Conservation (phyloP, 2,329 filamentous ascomycete species). For the Penicillium sp. region DNA sequence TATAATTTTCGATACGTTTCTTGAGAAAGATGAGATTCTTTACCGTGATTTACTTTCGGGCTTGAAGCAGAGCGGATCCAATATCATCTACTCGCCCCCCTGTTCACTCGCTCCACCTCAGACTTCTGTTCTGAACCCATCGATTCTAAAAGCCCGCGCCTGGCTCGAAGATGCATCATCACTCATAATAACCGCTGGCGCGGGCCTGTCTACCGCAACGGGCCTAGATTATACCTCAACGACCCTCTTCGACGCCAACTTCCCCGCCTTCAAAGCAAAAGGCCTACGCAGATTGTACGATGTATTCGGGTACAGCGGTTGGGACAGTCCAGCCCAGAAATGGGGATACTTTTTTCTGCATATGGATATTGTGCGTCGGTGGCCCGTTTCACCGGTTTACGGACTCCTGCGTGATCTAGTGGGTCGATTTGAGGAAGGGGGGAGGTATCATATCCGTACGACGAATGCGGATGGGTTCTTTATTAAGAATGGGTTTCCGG, state of each 20-base stretch:
- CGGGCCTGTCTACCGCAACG: constrained; percentile 22
- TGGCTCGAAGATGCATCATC: constrained; percentile 21
- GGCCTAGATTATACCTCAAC: constrained; percentile 26
- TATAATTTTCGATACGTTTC: constrained; percentile 24
- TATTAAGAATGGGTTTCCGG: constrained; percentile 18
- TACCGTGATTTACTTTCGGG: constrained; percentile 8
- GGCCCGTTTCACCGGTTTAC: constrained; percentile 15
- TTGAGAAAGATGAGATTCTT: constrained; percentile 13
- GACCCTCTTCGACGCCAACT: constrained; percentile 22
- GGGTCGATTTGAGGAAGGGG: background rate
- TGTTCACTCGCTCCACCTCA: background rate
- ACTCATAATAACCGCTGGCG: constrained; percentile 22
- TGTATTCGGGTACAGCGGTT: constrained; percentile 18
- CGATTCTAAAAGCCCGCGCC: constrained; percentile 7
- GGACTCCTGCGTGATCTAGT: background rate
- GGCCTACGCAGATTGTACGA: constrained; percentile 25
- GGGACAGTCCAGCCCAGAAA: constrained; percentile 17
- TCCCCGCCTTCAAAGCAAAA: constrained; percentile 31
- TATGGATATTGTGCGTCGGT: constrained; percentile 17
- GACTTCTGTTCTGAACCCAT: background rate
- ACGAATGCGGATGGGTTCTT: constrained; percentile 25
- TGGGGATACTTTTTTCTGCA: constrained; percentile 26
- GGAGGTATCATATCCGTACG: constrained; percentile 19
- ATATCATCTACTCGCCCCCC: background rate
- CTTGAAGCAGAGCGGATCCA: no score